Base-by-base conservation (phyloP, 2,329 filamentous ascomycete species). In the Aspergillus ochraceoroseus region DNA sequence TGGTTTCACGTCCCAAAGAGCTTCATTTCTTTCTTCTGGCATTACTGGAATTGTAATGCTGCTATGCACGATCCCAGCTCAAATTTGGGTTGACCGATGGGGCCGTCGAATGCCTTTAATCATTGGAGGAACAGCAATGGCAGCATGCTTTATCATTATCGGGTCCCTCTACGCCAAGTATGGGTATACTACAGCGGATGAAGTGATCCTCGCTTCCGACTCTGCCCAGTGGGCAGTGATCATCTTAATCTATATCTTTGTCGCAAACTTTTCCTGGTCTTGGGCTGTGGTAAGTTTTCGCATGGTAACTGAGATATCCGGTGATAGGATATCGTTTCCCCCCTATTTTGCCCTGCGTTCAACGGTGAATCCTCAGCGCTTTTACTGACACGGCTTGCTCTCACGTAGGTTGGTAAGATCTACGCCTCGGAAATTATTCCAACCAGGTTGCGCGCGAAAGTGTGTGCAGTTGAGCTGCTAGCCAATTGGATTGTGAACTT, bases 51-150 rank as follows among this genome's bases (percentile, higher is more conserved):
- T 56, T 8, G 49, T 59, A 6, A 41, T 59, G 19, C 50, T 60
- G 19, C 44, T 59, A n/a, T 55, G 58, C 38, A 61, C 58, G 1
- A 52, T 48, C 32, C 52, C 53, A 0, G 55, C 55, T 20, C 57
- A 58, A 51, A 57, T 55, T 25, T 58, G 48, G 29, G 54, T 59
- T 32, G 57, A 61, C 22, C 52, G 38, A 15, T 58, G 55, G 55
- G 57, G 57, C 5, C 54, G 57, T 11, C 43, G 54, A 11, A 54
- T 29, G 13, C 55, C 56, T 1, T 53, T 61, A 47, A 47, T 59
- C 2, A 50, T 53, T 11, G 57, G 57, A 14, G 54, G 49, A 9
- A 23, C 53, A 4, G 50, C 48, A 2, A 60, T 60, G 57, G 49
- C 44, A 4, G 42, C 52, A 17, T 49, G 54, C 7, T 29, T 44